phyloP scores from a whole-genome alignment of 176 grass and related monocot genomes.

The Zea mays region Zm-B73-REFERENCE-NAM-5.0 NC_050097.1:20753501-20754000 shows the following conservation, averaged over 20 bases:
- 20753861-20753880: too few species aligned
- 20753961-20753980: too few species aligned
- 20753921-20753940: too few species aligned
- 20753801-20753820: slow-evolving; percentile 13
- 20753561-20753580: slow-evolving; percentile 14
- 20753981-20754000: too few species aligned
- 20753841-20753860: background rate
- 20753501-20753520: background rate
- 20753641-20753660: slow-evolving; percentile 4
- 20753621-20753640: slow-evolving; percentile 25
- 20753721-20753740: background rate
- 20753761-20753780: background rate
- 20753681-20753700: slow-evolving; percentile 30
- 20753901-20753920: too few species aligned
- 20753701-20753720: background rate
- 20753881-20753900: too few species aligned
- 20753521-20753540: background rate
- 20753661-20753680: background rate
- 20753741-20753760: background rate
- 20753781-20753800: background rate
- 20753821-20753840: background rate
- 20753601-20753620: background rate
- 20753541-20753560: slow-evolving; percentile 12
- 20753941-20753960: too few species aligned
- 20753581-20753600: background rate